phyloP scores from a whole-genome alignment of 441 rosid genomes.

The Macaranga tanarius region DNA sequence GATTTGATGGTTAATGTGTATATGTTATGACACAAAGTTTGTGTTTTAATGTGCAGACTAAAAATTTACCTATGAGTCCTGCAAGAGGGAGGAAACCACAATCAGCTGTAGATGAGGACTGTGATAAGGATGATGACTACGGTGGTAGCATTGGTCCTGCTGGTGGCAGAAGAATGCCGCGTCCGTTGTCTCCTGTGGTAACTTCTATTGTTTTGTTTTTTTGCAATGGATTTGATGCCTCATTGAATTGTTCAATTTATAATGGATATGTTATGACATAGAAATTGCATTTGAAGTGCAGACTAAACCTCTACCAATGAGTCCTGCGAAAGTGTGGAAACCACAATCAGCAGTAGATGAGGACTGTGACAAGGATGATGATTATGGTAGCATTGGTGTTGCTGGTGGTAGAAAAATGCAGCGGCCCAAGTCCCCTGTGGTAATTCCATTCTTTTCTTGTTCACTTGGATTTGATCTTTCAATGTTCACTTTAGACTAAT shows the following conservation, averaged over 20 bases:
- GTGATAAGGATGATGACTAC: conserved; percentile 1
- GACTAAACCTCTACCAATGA: not conserved
- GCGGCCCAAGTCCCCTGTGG: conserved; percentile 33
- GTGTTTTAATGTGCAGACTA: conserved; percentile 23
- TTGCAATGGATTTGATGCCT: not conserved
- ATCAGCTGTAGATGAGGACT: not conserved
- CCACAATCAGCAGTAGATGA: not conserved
- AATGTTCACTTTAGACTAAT: too few species aligned
- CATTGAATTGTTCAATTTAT: too few species aligned
- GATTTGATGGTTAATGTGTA: not conserved
- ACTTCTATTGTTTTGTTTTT: not conserved
- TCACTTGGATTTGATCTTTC: not conserved
- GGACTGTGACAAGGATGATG: not conserved
- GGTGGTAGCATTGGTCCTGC: conserved; percentile 60
- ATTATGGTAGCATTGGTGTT: conserved; percentile 3
- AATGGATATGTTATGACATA: not conserved
- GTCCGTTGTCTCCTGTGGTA: conserved; percentile 45
- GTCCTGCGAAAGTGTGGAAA: conserved; percentile 1
- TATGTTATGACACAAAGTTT: not conserved
- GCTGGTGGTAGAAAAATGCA: conserved; percentile 32
- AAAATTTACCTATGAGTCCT: not conserved
- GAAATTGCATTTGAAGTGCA: conserved; percentile 21
- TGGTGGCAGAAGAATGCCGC: conserved; percentile 51
- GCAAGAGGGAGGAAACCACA: not conserved
- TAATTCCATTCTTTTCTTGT: conserved; percentile 6